Evolutionary conservation across 257 asterid genomes (phyloP).

Genomic region (Solanum pinnatisectum): DNA sequence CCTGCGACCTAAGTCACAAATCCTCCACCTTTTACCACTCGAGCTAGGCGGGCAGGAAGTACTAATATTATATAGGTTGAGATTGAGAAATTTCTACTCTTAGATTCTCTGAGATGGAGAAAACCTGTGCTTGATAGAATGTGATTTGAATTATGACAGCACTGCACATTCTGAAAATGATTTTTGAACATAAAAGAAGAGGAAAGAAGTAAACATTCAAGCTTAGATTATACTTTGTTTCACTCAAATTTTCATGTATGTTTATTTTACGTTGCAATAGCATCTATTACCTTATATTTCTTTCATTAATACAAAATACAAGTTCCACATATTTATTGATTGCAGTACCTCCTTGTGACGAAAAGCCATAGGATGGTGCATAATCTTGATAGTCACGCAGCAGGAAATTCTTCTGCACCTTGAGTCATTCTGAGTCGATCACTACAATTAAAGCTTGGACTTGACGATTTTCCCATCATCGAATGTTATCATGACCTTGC

Average conservation of each 20-base stretch:
- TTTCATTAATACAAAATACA: neutral
- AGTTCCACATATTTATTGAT: neutral
- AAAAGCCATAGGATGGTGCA: neutral
- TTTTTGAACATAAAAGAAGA: neutral
- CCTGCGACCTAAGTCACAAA: too few species aligned
- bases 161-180: neutral
- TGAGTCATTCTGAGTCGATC: neutral
- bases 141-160: neutral
- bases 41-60: too few species aligned
- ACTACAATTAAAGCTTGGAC: conserved; percentile 42
- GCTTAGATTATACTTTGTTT: neutral
- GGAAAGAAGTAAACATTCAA: neutral
- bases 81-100: neutral
- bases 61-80: neutral
- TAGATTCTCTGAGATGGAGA: neutral
- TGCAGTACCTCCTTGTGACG: neutral
- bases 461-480: conserved; percentile 28
- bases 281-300: neutral
- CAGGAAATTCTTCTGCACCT: neutral
- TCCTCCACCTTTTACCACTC: too few species aligned
- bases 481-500: conserved; percentile 76
- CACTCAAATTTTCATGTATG: neutral
- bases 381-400: neutral
- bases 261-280: neutral
- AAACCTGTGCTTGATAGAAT: neutral